Percentiles rank a stretch among this genome's conserved stretches.
Conservation (phyloP, 2,329 filamentous ascomycete species). For the Monosporascus sp. region DNA sequence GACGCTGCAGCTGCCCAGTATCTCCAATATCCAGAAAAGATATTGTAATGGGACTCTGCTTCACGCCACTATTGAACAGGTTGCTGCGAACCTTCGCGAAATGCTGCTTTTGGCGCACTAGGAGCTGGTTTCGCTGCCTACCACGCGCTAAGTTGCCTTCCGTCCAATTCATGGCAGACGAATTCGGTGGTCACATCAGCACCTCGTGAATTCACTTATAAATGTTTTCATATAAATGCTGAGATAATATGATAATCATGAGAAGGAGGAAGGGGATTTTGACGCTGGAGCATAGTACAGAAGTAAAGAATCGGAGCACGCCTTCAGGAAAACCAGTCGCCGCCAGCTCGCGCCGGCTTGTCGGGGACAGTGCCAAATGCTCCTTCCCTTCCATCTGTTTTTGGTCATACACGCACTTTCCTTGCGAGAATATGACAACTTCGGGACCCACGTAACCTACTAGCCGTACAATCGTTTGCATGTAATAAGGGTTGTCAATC, state of each 20-base stretch:
- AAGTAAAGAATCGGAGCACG: too few species aligned
- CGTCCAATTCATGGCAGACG: conserved; percentile 43
- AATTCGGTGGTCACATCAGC: neutral
- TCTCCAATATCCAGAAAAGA: conserved; percentile 19
- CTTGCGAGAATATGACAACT: neutral
- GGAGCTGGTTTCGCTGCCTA: conserved; percentile 27
- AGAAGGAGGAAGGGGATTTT: neutral
- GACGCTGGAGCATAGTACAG: neutral
- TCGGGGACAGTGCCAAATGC: neutral
- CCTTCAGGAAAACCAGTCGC: neutral
- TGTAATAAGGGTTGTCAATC: too few species aligned
- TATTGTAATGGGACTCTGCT: conserved; percentile 27
- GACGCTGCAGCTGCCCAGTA: conserved; percentile 1
- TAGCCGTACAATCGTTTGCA: too few species aligned
- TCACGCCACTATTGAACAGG: conserved; percentile 20
- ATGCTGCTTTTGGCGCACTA: conserved; percentile 40
- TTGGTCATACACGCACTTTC: neutral
- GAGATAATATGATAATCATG: conserved; percentile 1
- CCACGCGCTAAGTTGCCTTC: conserved; percentile 38
- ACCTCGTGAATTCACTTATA: conserved; percentile 4
- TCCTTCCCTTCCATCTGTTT: neutral
- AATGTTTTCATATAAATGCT: conserved; percentile 10
- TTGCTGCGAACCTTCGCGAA: conserved; percentile 39
- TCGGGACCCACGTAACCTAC: too few species aligned
- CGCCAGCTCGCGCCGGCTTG: neutral